Evolutionary conservation across 306 rosid species (phyloP).

Genomic region (Hippophae tibetana): DNA sequence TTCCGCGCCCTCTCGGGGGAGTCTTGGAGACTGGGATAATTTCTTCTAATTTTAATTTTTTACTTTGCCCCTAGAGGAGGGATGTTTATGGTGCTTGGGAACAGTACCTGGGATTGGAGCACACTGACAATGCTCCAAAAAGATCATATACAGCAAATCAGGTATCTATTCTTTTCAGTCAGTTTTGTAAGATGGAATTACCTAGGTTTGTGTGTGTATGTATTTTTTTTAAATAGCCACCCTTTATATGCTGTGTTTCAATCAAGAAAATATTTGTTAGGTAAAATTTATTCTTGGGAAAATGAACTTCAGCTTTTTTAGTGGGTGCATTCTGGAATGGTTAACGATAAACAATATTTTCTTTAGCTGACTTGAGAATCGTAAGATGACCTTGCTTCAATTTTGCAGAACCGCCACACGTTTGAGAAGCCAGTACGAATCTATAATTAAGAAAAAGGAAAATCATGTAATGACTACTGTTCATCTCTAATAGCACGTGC

Average conservation of each 20-base stretch:
- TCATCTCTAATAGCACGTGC: conserved; percentile 10
- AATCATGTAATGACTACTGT: conserved; percentile 7
- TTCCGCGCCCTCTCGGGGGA: neutral
- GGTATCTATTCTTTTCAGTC: conserved; percentile 26
- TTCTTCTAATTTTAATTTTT: conserved; percentile 1
- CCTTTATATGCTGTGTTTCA: no score
- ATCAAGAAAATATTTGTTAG: no score
- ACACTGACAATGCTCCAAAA: conserved; percentile 53
- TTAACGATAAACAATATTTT: neutral
- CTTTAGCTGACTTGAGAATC: neutral
- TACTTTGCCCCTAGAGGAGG: conserved; percentile 34
- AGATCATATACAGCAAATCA: conserved; percentile 57
- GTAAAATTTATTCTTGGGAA: no score
- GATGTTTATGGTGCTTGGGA: conserved; percentile 86
- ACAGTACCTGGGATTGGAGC: conserved; percentile 86
- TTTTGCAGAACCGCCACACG: conserved; percentile 62
- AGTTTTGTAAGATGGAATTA: neutral
- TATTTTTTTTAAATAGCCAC: neutral
- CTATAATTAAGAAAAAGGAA: conserved; percentile 27
- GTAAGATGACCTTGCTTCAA: neutral
- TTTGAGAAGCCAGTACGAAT: conserved; percentile 69
- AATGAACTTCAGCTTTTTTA: no score
- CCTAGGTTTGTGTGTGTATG: neutral
- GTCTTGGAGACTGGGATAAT: neutral
- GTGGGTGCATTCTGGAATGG: neutral